Evolutionary conservation across 1,284 basidiomycete species (phyloP).

Genomic region (Cerioporus squamosus): DNA sequence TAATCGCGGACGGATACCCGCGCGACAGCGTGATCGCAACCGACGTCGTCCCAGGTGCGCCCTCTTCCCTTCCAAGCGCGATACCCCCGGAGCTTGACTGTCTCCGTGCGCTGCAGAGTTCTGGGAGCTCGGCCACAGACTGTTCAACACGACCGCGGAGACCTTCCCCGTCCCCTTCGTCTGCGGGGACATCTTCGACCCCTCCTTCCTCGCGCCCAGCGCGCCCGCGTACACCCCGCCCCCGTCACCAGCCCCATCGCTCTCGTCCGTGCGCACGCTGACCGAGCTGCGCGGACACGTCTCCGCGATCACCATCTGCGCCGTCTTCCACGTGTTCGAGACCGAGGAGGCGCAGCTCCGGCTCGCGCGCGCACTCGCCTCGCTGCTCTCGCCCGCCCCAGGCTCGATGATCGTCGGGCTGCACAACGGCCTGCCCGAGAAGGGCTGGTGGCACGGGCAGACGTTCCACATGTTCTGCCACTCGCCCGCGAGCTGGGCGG

Average conservation of each 20-base stretch:
- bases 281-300: constrained; percentile 45
- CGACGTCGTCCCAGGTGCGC: constrained; percentile 37
- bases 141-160: constrained; percentile 34
- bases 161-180: constrained; percentile 48
- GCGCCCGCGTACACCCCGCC: constrained; percentile 27
- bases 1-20: constrained; percentile 43
- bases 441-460: constrained; percentile 10
- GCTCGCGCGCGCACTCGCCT: constrained; percentile 42
- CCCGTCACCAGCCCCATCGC: constrained; percentile 31
- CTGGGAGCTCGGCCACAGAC: constrained; percentile 35
- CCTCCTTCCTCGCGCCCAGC: constrained; percentile 31
- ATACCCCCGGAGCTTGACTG: too few relatives aligned
- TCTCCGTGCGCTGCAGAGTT: constrained; percentile 19
- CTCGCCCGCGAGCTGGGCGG: constrained; percentile 43
- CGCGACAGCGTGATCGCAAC: constrained; percentile 37
- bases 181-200: constrained; percentile 45
- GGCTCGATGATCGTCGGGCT: constrained; percentile 39
- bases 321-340: constrained; percentile 54
- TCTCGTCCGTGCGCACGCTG: constrained; percentile 39
- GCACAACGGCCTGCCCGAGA: constrained; percentile 25
- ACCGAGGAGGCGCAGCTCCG: constrained; percentile 42
- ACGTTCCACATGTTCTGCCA: constrained; percentile 32
- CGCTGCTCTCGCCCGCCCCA: constrained; percentile 40
- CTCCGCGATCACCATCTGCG: constrained; percentile 47
- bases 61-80: neutral